Evolutionary conservation across 139 green algal genomes (phyloP), one percentile per base, ranked within the genome.

Genomic region (Chlamydomonas schloesseri): DNA sequence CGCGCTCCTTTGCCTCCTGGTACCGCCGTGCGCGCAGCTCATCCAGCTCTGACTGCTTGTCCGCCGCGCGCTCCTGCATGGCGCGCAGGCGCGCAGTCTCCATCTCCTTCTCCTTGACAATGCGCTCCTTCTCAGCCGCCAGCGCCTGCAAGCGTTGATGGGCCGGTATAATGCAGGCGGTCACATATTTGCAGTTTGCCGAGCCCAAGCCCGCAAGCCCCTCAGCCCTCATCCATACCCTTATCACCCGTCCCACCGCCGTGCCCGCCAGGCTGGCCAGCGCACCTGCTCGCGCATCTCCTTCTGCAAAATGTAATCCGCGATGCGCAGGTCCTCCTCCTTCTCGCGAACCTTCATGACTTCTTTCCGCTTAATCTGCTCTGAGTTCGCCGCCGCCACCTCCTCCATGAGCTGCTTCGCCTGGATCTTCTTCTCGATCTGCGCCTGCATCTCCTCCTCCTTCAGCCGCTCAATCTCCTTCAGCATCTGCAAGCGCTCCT

Each of bases 31-130:
- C 96, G 1, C 96, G 93, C 78, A 98, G 90, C 94, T 97, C 95
- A 73, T 98, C 96, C 46, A 96, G 87, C 87, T 97, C 94, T 15
- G 94, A 91, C 79, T 95, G 92, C 81, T 94, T 95, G 91, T 98
- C 95, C 6, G 89, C 90, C 46, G 90, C 89, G 20, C 92, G 90
- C 91, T 98, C 95, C 91, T 98, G 96, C 89, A 96, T 87, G 26
- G 94, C 92, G 1, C 96, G 91, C 62, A 98, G 83, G n/a, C 96
- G 90, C 18, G 95, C 95, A n/a, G 91, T 93, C 91, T 98, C 96
- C 73, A 96, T 64, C 93, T 98, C 96, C 87, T 96, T 96, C 86
- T 96, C 94, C 62, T 94, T 91, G 11, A 90, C 90, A 13, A 95
- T 91, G 17, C 87, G 74, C 71, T 94, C 96, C 91, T 97, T 95